phyloP scores from a whole-genome alignment of 768 basidiomycete genomes.

The Xanthoconium purpureum region DNA sequence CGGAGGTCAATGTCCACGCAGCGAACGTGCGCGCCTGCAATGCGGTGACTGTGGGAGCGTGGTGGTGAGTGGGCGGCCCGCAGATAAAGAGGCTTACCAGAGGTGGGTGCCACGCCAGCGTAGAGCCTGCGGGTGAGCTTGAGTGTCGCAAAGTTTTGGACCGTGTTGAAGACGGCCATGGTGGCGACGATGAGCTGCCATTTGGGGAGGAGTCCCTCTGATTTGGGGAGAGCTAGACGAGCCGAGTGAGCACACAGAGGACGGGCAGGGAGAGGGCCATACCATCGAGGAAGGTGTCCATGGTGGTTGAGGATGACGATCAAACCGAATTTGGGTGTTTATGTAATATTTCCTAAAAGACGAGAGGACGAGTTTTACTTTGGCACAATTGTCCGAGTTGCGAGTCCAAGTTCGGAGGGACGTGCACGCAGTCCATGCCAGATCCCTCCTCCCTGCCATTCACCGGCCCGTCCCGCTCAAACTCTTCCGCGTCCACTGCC shows the following conservation, averaged over 20 bases:
- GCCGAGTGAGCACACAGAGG: not conserved
- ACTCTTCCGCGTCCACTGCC: slow-evolving; percentile 38
- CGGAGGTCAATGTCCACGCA: slow-evolving; percentile 86
- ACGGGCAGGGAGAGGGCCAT: not conserved
- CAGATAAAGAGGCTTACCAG: slow-evolving; percentile 31
- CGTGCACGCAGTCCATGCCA: slow-evolving; percentile 29
- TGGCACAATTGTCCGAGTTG: slow-evolving; percentile 1
- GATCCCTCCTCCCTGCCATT: slow-evolving; percentile 28
- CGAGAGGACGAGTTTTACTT: slow-evolving; percentile 18
- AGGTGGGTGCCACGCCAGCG: slow-evolving; percentile 38
- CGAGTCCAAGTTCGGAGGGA: slow-evolving; percentile 21
- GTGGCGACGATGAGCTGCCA: slow-evolving; percentile 85
- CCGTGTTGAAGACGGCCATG: slow-evolving; percentile 79
- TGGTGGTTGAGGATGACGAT: not conserved
- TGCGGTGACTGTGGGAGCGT: slow-evolving; percentile 59
- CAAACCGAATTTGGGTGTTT: slow-evolving; percentile 11
- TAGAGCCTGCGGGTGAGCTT: slow-evolving; percentile 80
- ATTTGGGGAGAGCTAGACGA: slow-evolving; percentile 56
- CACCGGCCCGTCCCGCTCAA: slow-evolving; percentile 34
- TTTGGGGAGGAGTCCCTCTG: slow-evolving; percentile 70
- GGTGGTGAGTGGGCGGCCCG: not conserved
- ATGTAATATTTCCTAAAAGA: slow-evolving; percentile 28
- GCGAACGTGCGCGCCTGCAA: slow-evolving; percentile 90
- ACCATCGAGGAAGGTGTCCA: slow-evolving; percentile 25
- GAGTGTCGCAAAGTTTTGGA: slow-evolving; percentile 78